A percentile compares a stretch with the other conserved stretches of the same genome.
Conservation (phyloP, 73 alveolate species). For the Symbiodinium natans region DNA sequence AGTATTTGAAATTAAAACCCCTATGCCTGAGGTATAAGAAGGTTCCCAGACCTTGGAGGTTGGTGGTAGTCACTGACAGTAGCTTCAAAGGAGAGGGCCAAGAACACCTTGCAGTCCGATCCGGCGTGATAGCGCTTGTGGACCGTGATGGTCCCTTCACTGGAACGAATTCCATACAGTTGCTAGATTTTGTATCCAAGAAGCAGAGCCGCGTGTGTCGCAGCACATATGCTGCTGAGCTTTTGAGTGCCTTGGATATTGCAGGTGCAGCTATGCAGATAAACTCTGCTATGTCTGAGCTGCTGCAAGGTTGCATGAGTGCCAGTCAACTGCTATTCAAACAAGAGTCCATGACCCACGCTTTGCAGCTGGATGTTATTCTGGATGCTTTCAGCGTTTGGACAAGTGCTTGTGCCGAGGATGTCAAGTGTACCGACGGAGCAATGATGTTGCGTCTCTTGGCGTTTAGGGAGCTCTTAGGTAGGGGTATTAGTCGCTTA, state of each 20-base stretch:
- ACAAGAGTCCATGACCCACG: neutral
- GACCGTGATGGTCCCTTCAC: neutral
- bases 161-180: neutral
- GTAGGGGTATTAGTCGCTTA: neutral
- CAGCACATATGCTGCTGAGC: neutral
- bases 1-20: slow-evolving; percentile 9
- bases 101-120: neutral
- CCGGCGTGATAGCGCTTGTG: neutral
- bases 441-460: neutral
- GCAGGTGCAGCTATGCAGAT: neutral
- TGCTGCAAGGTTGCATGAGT: neutral
- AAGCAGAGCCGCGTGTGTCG: neutral
- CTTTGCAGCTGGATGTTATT: neutral
- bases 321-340: neutral
- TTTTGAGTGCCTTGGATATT: neutral
- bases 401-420: neutral
- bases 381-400: neutral
- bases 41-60: neutral
- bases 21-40: neutral
- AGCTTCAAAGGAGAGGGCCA: neutral
- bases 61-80: neutral
- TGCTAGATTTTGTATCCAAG: neutral
- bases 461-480: neutral
- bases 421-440: neutral
- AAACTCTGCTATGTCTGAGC: neutral